Evolutionary conservation across 805 yeast genomes (phyloP).

Genomic region (Ogataea ramenticola): DNA sequence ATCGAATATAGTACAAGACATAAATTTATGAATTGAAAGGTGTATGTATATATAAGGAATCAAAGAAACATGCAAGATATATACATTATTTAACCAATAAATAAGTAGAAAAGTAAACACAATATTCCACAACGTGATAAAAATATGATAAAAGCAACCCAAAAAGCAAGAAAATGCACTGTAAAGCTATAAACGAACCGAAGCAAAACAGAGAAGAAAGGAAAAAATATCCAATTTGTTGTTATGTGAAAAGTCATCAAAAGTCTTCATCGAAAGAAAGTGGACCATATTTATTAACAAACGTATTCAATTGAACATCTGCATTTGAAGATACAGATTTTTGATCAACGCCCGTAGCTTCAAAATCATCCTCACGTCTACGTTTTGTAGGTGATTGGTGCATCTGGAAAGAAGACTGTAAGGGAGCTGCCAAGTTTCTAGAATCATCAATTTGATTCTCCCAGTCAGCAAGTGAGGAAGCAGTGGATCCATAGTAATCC

Average conservation of each 20-base stretch:
- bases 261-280: conserved; percentile 43
- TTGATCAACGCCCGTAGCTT: conserved; percentile 3
- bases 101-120: no score
- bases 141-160: not conserved
- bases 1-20: conserved; percentile 30
- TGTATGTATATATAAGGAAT: no score
- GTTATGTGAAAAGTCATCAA: conserved; percentile 21
- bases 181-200: not conserved
- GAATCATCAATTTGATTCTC: conserved; percentile 21
- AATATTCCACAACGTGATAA: no score
- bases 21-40: not conserved
- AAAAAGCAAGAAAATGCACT: not conserved
- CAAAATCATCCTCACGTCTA: conserved; percentile 16
- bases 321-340: not conserved
- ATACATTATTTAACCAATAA: no score
- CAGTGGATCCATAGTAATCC: conserved; percentile 36
- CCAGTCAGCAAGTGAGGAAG: conserved; percentile 38
- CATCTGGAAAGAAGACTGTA: conserved; percentile 2
- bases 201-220: not conserved
- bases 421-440: no score
- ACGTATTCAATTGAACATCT: conserved; percentile 14
- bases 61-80: no score
- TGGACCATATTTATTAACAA: conserved; percentile 34
- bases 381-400: conserved; percentile 17
- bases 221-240: no score